These are phyloP conservation scores for Aquanectria penicillioides DNA, from an alignment of 2,329 filamentous ascomycete genomes.

Conservation along the genomic window DNA sequence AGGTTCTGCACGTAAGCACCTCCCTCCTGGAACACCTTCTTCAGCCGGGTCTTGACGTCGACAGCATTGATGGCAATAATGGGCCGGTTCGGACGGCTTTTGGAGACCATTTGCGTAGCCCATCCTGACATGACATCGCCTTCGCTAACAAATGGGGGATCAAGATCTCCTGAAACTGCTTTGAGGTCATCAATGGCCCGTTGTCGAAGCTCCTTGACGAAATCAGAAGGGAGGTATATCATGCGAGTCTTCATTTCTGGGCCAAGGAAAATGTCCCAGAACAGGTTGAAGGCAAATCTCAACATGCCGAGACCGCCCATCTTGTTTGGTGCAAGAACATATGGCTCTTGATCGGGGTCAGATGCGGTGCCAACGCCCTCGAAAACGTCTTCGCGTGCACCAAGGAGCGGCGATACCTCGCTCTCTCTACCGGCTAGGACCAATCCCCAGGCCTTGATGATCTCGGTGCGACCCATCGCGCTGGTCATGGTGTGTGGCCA, in stretches of 20 bases:
- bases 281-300: constrained; percentile 8
- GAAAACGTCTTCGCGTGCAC: constrained; percentile 49
- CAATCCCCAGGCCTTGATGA: constrained; percentile 58
- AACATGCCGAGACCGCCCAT: background rate
- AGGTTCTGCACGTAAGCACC: constrained; percentile 12
- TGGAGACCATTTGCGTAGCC: constrained; percentile 11
- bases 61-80: constrained; percentile 1
- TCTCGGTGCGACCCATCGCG: constrained; percentile 51
- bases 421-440: constrained; percentile 55
- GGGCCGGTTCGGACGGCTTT: background rate
- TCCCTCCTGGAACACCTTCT: background rate
- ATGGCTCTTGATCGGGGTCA: background rate
- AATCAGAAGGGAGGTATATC: constrained; percentile 1
- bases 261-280: background rate
- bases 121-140: constrained; percentile 11
- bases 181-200: background rate
- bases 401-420: constrained; percentile 50
- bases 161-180: background rate
- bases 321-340: background rate
- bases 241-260: background rate
- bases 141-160: constrained; percentile 10
- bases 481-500: constrained; percentile 61
- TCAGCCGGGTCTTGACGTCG: constrained; percentile 6
- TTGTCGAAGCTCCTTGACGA: constrained; percentile 1
- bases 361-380: background rate